Base-by-base conservation (phyloP, 2,329 filamentous ascomycete species). In the Elsinoe necatrix region DNA sequence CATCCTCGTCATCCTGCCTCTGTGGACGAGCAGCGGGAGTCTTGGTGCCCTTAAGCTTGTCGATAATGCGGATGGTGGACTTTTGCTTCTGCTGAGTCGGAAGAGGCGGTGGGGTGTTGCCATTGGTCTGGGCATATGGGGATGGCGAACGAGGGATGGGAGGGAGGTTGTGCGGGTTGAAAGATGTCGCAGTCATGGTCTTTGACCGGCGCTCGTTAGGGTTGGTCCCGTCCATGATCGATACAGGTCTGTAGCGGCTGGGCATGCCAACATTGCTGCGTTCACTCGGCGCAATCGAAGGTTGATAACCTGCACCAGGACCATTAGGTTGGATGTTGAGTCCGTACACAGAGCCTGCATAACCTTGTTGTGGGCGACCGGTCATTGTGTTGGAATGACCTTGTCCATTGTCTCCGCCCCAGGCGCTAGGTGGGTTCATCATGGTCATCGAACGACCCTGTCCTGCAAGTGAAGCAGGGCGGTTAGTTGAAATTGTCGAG, bases 251-350 rank as follows among this genome's bases (percentile, higher is more conserved):
- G 72, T 98, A 98, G 43, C 93, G 84, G 29, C 89, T 85, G 7
- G 93, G 90, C 54, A 95, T 79, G 14, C 93, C 93, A 60, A 96
- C 77, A 69, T 95, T 97, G 77, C 91, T 97, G 60, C 93, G 86
- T 73, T 97, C 93, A 4, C 89, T 95, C 1, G 93, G 93, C 1
- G 93, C 92, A 63, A 98, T 95, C 0, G 92, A 97, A 0, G 90
- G 84, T 0, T 90, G 81, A 71, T 97, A 97, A 7, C 82, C 83
- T 54, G 71, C 71, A 47, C 74, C 63, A 45, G 64, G 64, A 37
- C 65, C 65, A 66, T 68, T 59, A 23, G 65, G 61, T 65, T 69
- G 61, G 64, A 73, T 47, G 67, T 71, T 59, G 62, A 69, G 42
- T 67, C 70, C 63, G 68, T 70, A 60, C 66, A 72, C 42, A 63